Evolutionary conservation across 306 rosid genomes (phyloP).

Genomic region (Chamaecrista fasciculata): DNA sequence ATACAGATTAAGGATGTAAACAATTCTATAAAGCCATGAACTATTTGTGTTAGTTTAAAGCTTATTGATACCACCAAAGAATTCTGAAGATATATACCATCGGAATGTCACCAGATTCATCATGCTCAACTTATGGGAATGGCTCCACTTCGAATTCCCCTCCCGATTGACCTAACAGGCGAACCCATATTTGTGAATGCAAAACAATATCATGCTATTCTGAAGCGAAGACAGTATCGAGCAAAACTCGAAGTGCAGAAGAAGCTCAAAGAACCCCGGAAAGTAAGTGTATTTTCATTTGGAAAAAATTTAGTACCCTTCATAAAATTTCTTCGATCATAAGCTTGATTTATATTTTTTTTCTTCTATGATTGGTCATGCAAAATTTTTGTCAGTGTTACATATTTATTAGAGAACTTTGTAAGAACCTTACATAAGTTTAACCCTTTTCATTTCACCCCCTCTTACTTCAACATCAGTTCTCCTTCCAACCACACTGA

Average conservation of each 20-base stretch:
- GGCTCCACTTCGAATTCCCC: slow-evolving; percentile 48
- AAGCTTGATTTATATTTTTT: too few relatives aligned
- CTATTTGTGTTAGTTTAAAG: slow-evolving; percentile 15
- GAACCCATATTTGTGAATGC: slow-evolving; percentile 85
- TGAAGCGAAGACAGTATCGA: slow-evolving; percentile 81
- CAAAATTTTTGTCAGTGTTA: too few relatives aligned
- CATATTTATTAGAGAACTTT: too few relatives aligned
- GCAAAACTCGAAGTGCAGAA: slow-evolving; percentile 75
- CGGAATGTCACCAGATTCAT: slow-evolving; percentile 34
- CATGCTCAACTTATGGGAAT: slow-evolving; percentile 47
- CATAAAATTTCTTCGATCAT: too few relatives aligned
- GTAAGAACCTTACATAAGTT: too few relatives aligned
- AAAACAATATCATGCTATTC: slow-evolving; percentile 86
- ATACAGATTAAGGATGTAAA: neutral
- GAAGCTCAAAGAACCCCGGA: slow-evolving; percentile 57
- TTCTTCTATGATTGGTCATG: too few relatives aligned
- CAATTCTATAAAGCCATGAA: slow-evolving; percentile 21
- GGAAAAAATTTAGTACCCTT: too few relatives aligned
- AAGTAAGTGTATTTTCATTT: slow-evolving; percentile 46
- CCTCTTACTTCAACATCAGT: neutral
- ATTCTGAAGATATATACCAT: slow-evolving; percentile 20
- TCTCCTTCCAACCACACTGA: neutral
- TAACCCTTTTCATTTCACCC: neutral
- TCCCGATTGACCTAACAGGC: slow-evolving; percentile 51
- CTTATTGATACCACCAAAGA: slow-evolving; percentile 7